Percentiles rank a stretch among this genome's conserved stretches.
Conservation (phyloP, 2,329 filamentous ascomycete species). For the Didymella lethalis region DNA sequence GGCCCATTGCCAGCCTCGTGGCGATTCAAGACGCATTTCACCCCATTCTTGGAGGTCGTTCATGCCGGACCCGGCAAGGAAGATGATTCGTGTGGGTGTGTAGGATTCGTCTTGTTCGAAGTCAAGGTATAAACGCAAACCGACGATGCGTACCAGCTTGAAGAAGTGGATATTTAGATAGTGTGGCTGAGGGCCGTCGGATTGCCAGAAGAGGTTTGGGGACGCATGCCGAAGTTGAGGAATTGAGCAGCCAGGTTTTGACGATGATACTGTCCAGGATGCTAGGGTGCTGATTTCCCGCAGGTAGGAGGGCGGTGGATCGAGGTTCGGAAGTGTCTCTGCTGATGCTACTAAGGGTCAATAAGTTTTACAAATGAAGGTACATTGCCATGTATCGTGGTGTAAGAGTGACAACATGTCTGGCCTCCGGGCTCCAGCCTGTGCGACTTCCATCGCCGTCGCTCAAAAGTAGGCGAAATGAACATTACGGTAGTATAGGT, state of each 20-base stretch:
- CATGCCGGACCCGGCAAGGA: constrained; percentile 87
- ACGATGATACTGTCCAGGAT: constrained; percentile 81
- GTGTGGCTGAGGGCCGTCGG: constrained; percentile 84
- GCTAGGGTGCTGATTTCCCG: constrained; percentile 88
- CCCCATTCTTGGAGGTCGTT: constrained; percentile 92
- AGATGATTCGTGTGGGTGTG: constrained; percentile 90
- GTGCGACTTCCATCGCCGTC: background rate
- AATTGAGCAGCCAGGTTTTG: constrained; percentile 81
- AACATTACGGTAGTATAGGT: background rate
- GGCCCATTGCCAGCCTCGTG: constrained; percentile 90
- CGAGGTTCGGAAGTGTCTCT: constrained; percentile 28
- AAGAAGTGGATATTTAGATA: constrained; percentile 85
- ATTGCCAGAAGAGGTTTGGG: constrained; percentile 80
- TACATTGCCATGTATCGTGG: background rate
- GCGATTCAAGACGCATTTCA: constrained; percentile 77
- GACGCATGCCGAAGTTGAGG: constrained; percentile 78
- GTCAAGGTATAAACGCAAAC: constrained; percentile 85
- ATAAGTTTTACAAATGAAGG: constrained; percentile 2
- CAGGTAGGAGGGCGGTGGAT: constrained; percentile 58
- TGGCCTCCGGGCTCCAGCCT: constrained; percentile 2
- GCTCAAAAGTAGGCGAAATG: background rate
- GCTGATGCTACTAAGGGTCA: constrained; percentile 25
- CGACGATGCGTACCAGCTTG: constrained; percentile 79
- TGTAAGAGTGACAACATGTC: background rate
- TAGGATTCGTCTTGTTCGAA: constrained; percentile 95